phyloP scores from a whole-genome alignment of 257 asterid genomes.

The Misopates orontium region DNA sequence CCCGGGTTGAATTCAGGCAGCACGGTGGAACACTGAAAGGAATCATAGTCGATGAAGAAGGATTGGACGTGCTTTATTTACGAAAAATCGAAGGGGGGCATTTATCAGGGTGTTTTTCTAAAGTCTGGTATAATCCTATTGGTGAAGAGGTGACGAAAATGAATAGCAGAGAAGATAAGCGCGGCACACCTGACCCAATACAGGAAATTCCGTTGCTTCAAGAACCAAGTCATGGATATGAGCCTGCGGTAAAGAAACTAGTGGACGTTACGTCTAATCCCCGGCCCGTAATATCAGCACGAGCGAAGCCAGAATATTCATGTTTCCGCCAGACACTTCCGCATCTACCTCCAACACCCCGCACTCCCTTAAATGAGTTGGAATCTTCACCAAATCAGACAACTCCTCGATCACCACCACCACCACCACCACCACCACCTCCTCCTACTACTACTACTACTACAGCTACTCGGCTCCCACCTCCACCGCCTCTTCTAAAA shows the following conservation, averaged over 20 bases:
- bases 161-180: slow-evolving; percentile 38
- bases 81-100: slow-evolving; percentile 42
- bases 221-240: slow-evolving; percentile 25
- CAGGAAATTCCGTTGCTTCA: slow-evolving; percentile 68
- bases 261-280: slow-evolving; percentile 13
- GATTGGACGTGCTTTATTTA: slow-evolving; percentile 65
- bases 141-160: slow-evolving; percentile 50
- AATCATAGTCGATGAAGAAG: slow-evolving; percentile 68
- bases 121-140: slow-evolving; percentile 70
- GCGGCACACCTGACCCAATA: slow-evolving; percentile 29
- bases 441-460: too few relatives aligned
- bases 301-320: neutral
- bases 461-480: slow-evolving; percentile 31
- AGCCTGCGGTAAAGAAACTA: slow-evolving; percentile 12
- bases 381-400: slow-evolving; percentile 4
- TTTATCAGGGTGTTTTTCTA: slow-evolving; percentile 49
- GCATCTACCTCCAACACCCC: slow-evolving; percentile 27
- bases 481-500: slow-evolving; percentile 38
- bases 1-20: slow-evolving; percentile 42
- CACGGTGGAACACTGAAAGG: slow-evolving; percentile 55
- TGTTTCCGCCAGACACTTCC: neutral
- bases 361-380: slow-evolving; percentile 28
- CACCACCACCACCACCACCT: slow-evolving; percentile 32
- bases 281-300: slow-evolving; percentile 11
- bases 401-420: slow-evolving; percentile 27